phyloP scores from a whole-genome alignment of 108 stramenopile genomes.

The Cyclostephanos tholiformis region DNA sequence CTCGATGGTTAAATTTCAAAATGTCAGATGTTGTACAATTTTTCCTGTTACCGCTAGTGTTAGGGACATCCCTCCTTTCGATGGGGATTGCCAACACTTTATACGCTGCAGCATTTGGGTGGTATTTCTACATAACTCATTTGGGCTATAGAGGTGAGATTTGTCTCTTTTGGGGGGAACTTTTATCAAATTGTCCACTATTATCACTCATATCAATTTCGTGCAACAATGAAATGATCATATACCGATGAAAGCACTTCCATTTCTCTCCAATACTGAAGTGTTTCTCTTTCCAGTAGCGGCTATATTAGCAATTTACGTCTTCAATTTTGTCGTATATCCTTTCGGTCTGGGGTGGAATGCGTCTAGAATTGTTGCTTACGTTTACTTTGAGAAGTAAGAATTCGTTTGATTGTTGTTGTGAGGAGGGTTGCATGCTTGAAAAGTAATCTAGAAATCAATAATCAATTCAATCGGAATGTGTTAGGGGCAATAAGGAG shows the following conservation, averaged over 20 bases:
- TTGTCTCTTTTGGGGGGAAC: neutral
- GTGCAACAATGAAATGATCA: neutral
- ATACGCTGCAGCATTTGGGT: conserved; percentile 87
- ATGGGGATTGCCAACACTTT: conserved; percentile 87
- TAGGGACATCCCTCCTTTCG: conserved; percentile 77
- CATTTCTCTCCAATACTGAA: conserved; percentile 93
- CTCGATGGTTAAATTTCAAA: neutral
- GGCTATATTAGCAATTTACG: conserved; percentile 68
- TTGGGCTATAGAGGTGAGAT: conserved; percentile 87
- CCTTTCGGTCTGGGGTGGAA: conserved; percentile 90
- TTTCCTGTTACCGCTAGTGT: conserved; percentile 91
- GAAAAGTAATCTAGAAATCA: neutral
- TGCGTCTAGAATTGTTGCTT: conserved; percentile 77
- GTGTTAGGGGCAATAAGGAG: too few relatives aligned
- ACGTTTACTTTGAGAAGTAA: conserved; percentile 71
- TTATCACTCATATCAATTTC: neutral
- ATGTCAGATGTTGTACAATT: conserved; percentile 90
- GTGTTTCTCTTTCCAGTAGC: conserved; percentile 95
- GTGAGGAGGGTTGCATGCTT: neutral
- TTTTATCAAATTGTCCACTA: conserved; percentile 12
- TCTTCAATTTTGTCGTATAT: conserved; percentile 84
- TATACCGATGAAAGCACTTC: conserved; percentile 58
- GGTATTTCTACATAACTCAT: conserved; percentile 97
- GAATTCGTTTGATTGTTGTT: neutral
- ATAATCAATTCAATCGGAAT: neutral